Evolutionary conservation across 768 basidiomycete genomes (phyloP).

Genomic region (Zangia roseola): DNA sequence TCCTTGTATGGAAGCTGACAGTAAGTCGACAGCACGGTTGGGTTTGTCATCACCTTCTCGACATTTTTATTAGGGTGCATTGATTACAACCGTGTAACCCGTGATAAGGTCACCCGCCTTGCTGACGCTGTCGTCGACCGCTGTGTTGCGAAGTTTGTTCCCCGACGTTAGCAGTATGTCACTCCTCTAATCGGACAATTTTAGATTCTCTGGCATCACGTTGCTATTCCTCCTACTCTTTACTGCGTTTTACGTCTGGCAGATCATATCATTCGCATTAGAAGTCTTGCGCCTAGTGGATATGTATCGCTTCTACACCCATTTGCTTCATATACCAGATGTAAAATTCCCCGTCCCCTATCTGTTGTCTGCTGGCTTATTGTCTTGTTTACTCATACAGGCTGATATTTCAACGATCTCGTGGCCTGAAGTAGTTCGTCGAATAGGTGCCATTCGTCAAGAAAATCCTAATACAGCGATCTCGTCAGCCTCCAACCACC

Average conservation of each 20-base stretch:
- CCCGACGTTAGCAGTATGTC: neutral
- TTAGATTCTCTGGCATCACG: constrained; percentile 81
- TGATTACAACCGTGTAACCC: constrained; percentile 81
- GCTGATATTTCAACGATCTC: constrained; percentile 97
- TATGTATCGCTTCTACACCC: constrained; percentile 95
- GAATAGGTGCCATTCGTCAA: constrained; percentile 87
- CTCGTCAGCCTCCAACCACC: constrained; percentile 55
- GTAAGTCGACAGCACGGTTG: constrained; percentile 72
- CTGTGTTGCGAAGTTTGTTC: constrained; percentile 78
- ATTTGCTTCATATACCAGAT: constrained; percentile 92
- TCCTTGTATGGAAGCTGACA: constrained; percentile 21
- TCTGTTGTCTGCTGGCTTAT: constrained; percentile 10
- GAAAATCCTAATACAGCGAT: constrained; percentile 91
- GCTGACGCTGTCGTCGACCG: constrained; percentile 78
- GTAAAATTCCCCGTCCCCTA: constrained; percentile 44
- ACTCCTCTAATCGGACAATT: constrained; percentile 14
- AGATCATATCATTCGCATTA: constrained; percentile 75
- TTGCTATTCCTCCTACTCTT: constrained; percentile 84
- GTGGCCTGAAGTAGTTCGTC: constrained; percentile 92
- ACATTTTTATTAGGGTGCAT: constrained; percentile 95
- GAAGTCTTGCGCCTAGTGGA: constrained; percentile 79
- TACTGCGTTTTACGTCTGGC: constrained; percentile 86
- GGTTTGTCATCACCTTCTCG: constrained; percentile 98
- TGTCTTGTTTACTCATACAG: constrained; percentile 43
- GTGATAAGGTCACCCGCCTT: constrained; percentile 63